Conservation (phyloP, 2,329 filamentous ascomycete species). For the Herpotrichia juniperi region DNA sequence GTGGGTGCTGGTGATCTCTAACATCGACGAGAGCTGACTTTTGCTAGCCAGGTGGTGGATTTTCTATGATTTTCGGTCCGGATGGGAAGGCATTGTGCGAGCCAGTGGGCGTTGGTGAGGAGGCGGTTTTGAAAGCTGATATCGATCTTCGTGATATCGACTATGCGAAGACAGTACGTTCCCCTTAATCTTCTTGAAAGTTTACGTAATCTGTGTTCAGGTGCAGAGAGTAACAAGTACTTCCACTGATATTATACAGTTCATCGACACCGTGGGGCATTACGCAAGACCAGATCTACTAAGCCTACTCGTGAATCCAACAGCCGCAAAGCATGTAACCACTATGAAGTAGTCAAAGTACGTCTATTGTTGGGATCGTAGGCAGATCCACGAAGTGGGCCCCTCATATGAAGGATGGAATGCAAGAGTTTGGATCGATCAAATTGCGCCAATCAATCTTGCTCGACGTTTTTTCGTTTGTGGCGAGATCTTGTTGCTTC, state of each 20-base stretch:
- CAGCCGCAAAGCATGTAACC: slow-evolving; percentile 23
- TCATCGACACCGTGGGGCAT: slow-evolving; percentile 21
- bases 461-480: slow-evolving; percentile 34
- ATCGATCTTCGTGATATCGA: slow-evolving; percentile 39
- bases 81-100: slow-evolving; percentile 36
- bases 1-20: slow-evolving; percentile 2
- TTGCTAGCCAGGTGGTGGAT: slow-evolving; percentile 25
- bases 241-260: slow-evolving; percentile 2
- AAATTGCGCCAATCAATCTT: slow-evolving; percentile 49
- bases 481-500: slow-evolving; percentile 53
- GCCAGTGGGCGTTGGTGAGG: slow-evolving; percentile 27
- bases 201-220: too few species aligned
- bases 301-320: slow-evolving; percentile 19
- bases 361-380: too few species aligned
- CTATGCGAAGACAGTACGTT: slow-evolving; percentile 18
- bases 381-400: background rate
- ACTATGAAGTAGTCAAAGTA: slow-evolving; percentile 10
- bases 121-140: slow-evolving; percentile 48
- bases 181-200: background rate
- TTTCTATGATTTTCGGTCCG: slow-evolving; percentile 41
- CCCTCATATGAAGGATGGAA: slow-evolving; percentile 34
- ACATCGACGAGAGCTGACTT: background rate
- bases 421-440: slow-evolving; percentile 29
- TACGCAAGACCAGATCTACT: slow-evolving; percentile 24
- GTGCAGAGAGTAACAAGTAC: too few species aligned